Conservation (phyloP, 306 rosid genomes). For the Fragaria nilgerrensis region DNA sequence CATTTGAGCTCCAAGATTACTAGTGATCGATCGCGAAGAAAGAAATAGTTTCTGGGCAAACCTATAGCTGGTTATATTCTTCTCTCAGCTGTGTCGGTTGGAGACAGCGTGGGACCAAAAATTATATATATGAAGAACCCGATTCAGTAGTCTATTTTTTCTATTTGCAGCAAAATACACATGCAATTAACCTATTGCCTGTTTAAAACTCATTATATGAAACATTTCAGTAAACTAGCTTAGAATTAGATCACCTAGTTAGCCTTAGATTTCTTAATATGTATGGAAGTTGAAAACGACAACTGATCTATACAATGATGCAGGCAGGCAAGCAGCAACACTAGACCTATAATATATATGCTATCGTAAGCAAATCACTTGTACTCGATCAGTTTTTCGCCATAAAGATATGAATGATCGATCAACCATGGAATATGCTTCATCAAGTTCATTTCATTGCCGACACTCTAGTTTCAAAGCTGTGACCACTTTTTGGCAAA, state of each 20-base stretch:
- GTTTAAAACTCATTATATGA: background rate
- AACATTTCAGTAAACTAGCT: too few species aligned
- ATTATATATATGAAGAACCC: background rate
- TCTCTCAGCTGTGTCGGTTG: background rate
- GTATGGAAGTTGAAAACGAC: slow-evolving; percentile 13
- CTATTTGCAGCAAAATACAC: background rate
- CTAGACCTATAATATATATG: background rate
- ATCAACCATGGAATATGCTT: background rate
- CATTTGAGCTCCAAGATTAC: background rate
- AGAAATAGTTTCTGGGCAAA: background rate
- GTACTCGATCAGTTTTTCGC: background rate
- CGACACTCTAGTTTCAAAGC: slow-evolving; percentile 8
- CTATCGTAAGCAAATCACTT: slow-evolving; percentile 2
- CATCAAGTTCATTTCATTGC: background rate
- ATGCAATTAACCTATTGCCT: background rate
- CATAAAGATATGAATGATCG: background rate
- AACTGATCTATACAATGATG: slow-evolving; percentile 5
- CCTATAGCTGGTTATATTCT: background rate
- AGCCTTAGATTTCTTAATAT: background rate
- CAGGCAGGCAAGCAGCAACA: background rate
- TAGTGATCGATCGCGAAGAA: background rate
- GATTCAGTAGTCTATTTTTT: too few species aligned
- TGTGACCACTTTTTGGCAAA: background rate
- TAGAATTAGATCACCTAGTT: slow-evolving; percentile 13
- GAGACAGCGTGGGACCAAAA: slow-evolving; percentile 18